phyloP scores from a whole-genome alignment of 2,329 filamentous ascomycete species.

The Ramularia endophylla region DNA sequence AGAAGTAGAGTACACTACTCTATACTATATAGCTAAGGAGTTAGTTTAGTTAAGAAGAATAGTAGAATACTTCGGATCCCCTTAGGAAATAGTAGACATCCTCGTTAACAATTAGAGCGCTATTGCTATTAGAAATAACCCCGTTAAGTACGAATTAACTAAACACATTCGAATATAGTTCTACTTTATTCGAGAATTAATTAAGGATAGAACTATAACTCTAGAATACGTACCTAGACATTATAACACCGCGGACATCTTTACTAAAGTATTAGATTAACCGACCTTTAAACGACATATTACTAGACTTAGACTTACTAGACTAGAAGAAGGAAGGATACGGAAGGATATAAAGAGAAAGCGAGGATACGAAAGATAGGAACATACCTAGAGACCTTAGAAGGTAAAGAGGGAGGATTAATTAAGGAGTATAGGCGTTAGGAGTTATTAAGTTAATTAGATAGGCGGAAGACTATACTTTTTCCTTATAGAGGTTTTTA shows the following conservation, averaged over 20 bases:
- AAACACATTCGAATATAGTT: background rate
- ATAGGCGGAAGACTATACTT: too few species aligned
- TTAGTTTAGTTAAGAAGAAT: background rate
- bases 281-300: too few species aligned
- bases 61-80: background rate
- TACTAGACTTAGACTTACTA: too few species aligned
- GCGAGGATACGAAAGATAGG: too few species aligned
- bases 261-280: conserved; percentile 5
- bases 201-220: background rate
- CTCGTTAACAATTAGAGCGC: background rate
- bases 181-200: conserved; percentile 3
- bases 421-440: too few species aligned
- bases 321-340: too few species aligned
- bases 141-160: background rate
- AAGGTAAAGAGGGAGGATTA: too few species aligned
- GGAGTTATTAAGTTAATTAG: too few species aligned
- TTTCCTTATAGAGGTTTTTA: too few species aligned
- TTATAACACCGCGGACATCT: conserved; percentile 3
- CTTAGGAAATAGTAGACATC: background rate
- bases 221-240: conserved; percentile 1
- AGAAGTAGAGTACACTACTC: background rate
- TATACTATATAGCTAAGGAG: background rate
- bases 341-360: too few species aligned
- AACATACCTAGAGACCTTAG: too few species aligned
- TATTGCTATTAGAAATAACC: background rate